Percentiles rank a stretch among this genome's conserved stretches.
phyloP scores from a whole-genome alignment of 2,329 filamentous ascomycete genomes.

The Phyllosticta capitalensis region DNA sequence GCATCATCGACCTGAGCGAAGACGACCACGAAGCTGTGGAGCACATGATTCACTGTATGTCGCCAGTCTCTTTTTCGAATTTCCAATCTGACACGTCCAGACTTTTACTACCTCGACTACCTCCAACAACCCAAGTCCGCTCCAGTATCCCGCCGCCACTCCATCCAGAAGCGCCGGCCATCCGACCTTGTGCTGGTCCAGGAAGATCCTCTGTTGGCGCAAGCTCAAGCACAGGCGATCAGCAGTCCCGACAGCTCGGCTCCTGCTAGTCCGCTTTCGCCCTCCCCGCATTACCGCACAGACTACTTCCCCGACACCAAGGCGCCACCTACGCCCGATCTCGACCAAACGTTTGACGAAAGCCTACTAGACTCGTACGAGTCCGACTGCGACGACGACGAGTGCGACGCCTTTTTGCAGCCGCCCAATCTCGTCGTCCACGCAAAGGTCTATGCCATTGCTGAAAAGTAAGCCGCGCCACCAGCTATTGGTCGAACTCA shows the following conservation, averaged over 20 bases:
- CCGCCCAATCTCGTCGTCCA: conserved; percentile 36
- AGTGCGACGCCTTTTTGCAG: conserved; percentile 27
- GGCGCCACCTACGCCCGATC: conserved; percentile 4
- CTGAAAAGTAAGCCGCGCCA: conserved; percentile 34
- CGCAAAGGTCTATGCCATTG: conserved; percentile 40
- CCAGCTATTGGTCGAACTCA: not conserved
- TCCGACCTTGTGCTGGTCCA: conserved; percentile 17
- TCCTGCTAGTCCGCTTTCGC: conserved; percentile 6
- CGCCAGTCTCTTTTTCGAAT: not conserved
- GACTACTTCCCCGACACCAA: conserved; percentile 11
- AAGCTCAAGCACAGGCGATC: conserved; percentile 7
- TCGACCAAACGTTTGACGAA: conserved; percentile 1
- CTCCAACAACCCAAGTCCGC: too few species aligned
- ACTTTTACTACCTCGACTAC: conserved; percentile 35
- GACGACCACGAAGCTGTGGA: conserved; percentile 33
- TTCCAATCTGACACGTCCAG: conserved; percentile 15
- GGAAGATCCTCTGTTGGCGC: conserved; percentile 30
- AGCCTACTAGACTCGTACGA: conserved; percentile 7
- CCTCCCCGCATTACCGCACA: conserved; percentile 7
- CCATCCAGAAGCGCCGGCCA: not conserved
- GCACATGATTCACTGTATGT: conserved; percentile 33
- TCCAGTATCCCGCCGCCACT: not conserved
- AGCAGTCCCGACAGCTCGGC: conserved; percentile 5
- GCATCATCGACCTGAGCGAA: conserved; percentile 30
- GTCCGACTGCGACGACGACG: conserved; percentile 14